A percentile compares a stretch with the other conserved stretches of the same genome.
Conservation (phyloP, 2,329 filamentous ascomycete genomes). For the Penicillium sp. region DNA sequence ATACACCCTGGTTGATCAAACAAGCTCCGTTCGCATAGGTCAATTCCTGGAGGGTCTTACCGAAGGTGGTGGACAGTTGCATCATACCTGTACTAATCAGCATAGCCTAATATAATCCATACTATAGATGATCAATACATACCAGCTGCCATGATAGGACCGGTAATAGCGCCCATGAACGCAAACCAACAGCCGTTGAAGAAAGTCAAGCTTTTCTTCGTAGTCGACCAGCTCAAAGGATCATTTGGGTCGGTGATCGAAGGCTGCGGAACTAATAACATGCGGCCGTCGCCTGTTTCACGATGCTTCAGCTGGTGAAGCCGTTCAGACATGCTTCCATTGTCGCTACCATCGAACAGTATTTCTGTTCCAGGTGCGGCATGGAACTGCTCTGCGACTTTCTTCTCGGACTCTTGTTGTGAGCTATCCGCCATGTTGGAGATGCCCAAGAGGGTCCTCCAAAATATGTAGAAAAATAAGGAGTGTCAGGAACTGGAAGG, state of each 20-base stretch:
- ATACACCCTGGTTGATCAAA: constrained; percentile 18
- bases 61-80: constrained; percentile 10
- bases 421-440: not conserved
- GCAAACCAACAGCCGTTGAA: constrained; percentile 19
- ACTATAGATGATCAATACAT: not conserved
- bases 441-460: not conserved
- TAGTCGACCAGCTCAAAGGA: constrained; percentile 12
- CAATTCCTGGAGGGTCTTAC: constrained; percentile 6
- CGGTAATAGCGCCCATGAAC: constrained; percentile 18
- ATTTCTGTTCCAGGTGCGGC: constrained; percentile 12
- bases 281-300: constrained; percentile 7
- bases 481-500: not conserved
- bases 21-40: constrained; percentile 16
- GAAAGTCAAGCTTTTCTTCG: constrained; percentile 12
- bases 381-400: not conserved
- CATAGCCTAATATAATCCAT: not conserved
- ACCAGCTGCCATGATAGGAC: constrained; percentile 25
- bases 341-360: constrained; percentile 4
- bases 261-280: constrained; percentile 15
- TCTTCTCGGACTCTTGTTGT: not conserved
- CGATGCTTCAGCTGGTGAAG: constrained; percentile 23
- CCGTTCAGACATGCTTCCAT: constrained; percentile 6
- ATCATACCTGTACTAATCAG: constrained; percentile 10
- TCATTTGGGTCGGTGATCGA: constrained; percentile 16
- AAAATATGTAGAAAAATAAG: not conserved